These are phyloP conservation scores for Irpex sp. DNA, from an alignment of 1,284 basidiomycete species.

Conservation along the genomic window DNA sequence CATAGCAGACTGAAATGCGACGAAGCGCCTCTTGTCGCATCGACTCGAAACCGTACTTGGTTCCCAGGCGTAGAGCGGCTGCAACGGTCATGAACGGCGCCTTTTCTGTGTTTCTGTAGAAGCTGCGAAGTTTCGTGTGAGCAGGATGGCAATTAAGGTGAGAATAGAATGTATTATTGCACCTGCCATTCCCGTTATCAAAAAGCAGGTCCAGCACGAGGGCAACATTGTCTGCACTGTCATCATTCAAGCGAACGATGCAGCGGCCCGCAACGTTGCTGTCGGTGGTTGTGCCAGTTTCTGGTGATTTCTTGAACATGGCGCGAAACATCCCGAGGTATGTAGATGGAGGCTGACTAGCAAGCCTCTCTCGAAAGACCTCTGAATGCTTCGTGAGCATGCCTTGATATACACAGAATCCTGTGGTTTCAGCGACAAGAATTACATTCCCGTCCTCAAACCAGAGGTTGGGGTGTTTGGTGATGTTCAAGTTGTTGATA, in stretches of 20 bases:
- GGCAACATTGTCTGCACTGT: neutral
- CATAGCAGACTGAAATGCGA: neutral
- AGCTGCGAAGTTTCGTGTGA: neutral
- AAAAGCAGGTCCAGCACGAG: neutral
- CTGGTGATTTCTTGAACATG: neutral
- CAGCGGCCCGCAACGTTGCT: neutral
- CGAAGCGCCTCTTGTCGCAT: neutral
- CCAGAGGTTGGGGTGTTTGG: neutral
- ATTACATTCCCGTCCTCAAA: neutral
- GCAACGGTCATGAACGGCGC: neutral
- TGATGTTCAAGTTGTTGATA: neutral
- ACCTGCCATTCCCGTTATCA: neutral
- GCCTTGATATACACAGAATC: neutral
- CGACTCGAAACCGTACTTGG: neutral
- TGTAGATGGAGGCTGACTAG: no score
- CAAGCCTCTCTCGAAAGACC: neutral
- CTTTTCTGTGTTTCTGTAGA: neutral
- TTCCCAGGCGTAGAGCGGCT: neutral
- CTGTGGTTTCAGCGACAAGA: neutral
- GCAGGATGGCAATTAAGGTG: neutral
- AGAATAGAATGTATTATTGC: neutral
- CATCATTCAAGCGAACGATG: neutral
- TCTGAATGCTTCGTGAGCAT: neutral
- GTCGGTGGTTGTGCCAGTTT: neutral
- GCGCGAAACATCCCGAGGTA: neutral